Conservation (phyloP, 768 basidiomycete species). For the Auricularia heimuer region DNA sequence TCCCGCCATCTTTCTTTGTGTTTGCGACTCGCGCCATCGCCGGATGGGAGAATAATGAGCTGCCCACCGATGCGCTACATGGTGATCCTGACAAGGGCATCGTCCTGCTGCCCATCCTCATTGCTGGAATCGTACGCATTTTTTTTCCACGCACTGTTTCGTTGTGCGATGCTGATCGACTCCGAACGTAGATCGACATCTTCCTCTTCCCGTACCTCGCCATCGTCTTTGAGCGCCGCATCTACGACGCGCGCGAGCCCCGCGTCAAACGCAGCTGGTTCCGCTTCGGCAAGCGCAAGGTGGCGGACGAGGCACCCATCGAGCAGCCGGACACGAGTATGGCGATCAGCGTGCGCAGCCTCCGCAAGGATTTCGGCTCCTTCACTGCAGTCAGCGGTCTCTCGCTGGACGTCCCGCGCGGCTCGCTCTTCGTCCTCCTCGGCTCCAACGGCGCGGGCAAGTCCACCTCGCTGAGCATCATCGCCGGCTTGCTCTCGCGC, state of each 20-base stretch:
- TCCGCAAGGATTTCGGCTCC: constrained; percentile 46
- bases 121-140: constrained; percentile 50
- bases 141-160: not conserved
- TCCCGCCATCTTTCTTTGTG: constrained; percentile 69
- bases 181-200: constrained; percentile 43
- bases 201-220: constrained; percentile 69
- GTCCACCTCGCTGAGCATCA: constrained; percentile 58
- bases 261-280: constrained; percentile 4
- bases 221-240: constrained; percentile 41
- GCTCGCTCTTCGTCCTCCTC: constrained; percentile 67
- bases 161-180: not conserved
- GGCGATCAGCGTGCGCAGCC: constrained; percentile 53
- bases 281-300: constrained; percentile 16
- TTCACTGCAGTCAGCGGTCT: constrained; percentile 61
- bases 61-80: constrained; percentile 43
- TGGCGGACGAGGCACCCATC: constrained; percentile 1
- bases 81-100: constrained; percentile 53
- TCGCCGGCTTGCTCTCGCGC: constrained; percentile 51
- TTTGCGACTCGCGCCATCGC: constrained; percentile 59
- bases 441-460: constrained; percentile 77
- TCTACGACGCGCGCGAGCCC: constrained; percentile 50
- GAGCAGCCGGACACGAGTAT: constrained; percentile 26
- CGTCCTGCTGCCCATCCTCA: constrained; percentile 45
- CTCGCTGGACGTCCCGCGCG: constrained; percentile 57
- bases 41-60: constrained; percentile 53